These are phyloP conservation scores for Parsonsia alboflavescens DNA, from an alignment of 257 asterid genomes.

Conservation along the genomic window DNA sequence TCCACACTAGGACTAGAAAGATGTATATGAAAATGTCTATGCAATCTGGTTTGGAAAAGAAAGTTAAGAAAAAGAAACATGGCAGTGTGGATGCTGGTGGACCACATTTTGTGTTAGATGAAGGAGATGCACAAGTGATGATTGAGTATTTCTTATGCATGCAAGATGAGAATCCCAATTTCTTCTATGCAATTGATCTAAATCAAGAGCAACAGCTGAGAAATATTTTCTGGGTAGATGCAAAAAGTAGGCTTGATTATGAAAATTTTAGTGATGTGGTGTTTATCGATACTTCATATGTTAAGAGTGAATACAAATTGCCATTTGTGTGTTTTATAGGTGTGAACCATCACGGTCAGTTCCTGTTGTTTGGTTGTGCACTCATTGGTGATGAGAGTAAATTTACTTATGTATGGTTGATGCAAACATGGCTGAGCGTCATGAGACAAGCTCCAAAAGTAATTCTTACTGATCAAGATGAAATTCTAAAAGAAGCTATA, in stretches of 20 bases:
- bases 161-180: constrained; percentile 52
- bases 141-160: constrained; percentile 39
- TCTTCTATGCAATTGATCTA: constrained; percentile 51
- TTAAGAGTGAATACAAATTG: constrained; percentile 32
- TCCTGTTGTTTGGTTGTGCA: constrained; percentile 40
- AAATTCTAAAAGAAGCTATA: constrained; percentile 34
- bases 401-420: constrained; percentile 41
- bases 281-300: constrained; percentile 34
- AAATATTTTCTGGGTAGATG: constrained; percentile 49
- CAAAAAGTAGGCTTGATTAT: constrained; percentile 42
- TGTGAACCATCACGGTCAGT: constrained; percentile 44
- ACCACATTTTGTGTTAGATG: constrained; percentile 27
- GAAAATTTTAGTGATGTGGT: constrained; percentile 42
- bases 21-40: constrained; percentile 8
- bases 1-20: constrained; percentile 22
- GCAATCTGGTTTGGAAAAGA: constrained; percentile 20
- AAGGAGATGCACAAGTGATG: constrained; percentile 41
- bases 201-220: constrained; percentile 33
- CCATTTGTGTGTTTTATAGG: constrained; percentile 50
- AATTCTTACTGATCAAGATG: constrained; percentile 47
- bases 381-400: constrained; percentile 41
- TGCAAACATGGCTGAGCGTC: constrained; percentile 46
- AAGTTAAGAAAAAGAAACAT: constrained; percentile 19
- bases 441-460: constrained; percentile 53
- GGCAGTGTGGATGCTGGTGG: constrained; percentile 15